Base-by-base conservation (phyloP, 192 early-diverging fungal species). In the Paraglomus brasilianum region DNA sequence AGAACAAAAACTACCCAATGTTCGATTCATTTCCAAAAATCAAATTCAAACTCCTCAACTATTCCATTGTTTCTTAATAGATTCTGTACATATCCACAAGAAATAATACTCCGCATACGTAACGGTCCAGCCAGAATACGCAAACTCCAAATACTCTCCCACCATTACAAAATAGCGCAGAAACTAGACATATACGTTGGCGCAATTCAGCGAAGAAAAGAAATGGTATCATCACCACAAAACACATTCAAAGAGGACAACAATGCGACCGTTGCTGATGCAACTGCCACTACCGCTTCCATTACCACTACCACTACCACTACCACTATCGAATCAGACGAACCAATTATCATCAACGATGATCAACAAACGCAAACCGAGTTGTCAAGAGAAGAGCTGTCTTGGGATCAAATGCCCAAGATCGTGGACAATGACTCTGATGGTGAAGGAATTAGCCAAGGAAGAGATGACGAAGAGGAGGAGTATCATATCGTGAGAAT, bases 111-210 rank as follows among this genome's bases (percentile, higher is more conserved):
- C 44, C 78, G 77, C 45, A 74, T 91, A 30, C 69, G 69, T 5
- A 70, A 77, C 38, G 88, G 88, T 5, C 49, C 70, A 38, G 85
- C 83, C 45, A 77, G 83, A 46, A 76, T 93, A 36, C 67, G 75
- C 19, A 89, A 89, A 71, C 75, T 93, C 60, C 84, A 93, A 57
- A 71, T 92, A 19, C 69, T 93, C 11, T 83, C 84, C 14, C 91
- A 93, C 72, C 90, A 93, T 60, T 91, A 85, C 81, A 93, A 89
- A 70, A 91, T 92, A 48, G 77, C 91, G 0, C 82, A 85, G 15
- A 85, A 81, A 67, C 72, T 93, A 7, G 90, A 91, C 51, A 78
- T 93, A 51, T 91, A 80, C 70, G 76, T 90, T 63, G 89, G 89
- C 22, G 73, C 71, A 36, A 59, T 69, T 42, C 74, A 64, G 55